Evolutionary conservation across 148 eudicot species (phyloP).

Genomic region (Fagopyrum homotropicum): DNA sequence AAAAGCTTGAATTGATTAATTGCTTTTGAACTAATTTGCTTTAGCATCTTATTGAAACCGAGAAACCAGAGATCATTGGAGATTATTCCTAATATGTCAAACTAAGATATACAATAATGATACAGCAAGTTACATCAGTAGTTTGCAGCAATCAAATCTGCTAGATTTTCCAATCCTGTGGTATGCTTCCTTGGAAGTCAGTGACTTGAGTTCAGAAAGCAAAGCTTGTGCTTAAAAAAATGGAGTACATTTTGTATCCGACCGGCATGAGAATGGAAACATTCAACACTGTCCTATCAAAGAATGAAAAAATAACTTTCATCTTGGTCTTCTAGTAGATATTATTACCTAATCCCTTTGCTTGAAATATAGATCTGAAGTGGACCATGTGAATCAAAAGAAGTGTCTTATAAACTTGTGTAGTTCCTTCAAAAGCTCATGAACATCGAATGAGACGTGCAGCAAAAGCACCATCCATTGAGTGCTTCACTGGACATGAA

Average conservation of each 20-base stretch:
- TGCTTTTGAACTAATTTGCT: no score
- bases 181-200: background rate
- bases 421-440: no score
- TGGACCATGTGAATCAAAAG: background rate
- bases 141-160: no score
- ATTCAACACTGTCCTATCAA: background rate
- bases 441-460: constrained; percentile 62
- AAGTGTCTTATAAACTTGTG: no score
- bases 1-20: no score
- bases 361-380: background rate
- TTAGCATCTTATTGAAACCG: no score
- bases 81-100: no score
- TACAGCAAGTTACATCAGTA: no score
- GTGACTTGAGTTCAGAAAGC: background rate
- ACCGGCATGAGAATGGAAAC: background rate
- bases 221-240: background rate
- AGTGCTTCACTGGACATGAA: constrained; percentile 78
- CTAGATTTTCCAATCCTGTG: no score
- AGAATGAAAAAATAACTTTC: background rate
- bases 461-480: constrained; percentile 94
- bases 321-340: background rate
- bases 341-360: background rate
- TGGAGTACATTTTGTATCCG: background rate
- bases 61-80: no score
- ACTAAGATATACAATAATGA: no score